Percentiles rank a stretch among this genome's conserved stretches.
phyloP scores from a whole-genome alignment of 2,329 filamentous ascomycete species.

The Penicillium sp. region DNA sequence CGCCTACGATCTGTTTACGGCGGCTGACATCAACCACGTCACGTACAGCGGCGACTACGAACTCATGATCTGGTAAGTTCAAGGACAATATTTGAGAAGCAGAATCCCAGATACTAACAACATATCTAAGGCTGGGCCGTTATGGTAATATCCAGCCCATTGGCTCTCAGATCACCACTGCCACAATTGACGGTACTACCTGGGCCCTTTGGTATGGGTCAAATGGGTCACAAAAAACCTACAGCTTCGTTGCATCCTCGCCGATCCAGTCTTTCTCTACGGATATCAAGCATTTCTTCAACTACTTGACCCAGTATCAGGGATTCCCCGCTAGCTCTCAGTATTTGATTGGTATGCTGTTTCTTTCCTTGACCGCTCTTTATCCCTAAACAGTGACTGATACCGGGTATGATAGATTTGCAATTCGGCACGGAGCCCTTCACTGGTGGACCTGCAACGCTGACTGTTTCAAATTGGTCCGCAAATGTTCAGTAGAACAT shows the following conservation, averaged over 20 bases:
- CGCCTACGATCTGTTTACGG: slow-evolving; percentile 62
- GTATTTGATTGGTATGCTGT: slow-evolving; percentile 46
- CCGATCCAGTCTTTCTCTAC: slow-evolving; percentile 55
- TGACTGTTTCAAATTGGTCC: slow-evolving; percentile 25
- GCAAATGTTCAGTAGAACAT: slow-evolving; percentile 13
- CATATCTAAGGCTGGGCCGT: neutral
- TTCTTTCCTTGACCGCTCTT: no score
- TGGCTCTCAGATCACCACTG: slow-evolving; percentile 55
- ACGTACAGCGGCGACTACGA: slow-evolving; percentile 56
- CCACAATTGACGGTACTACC: slow-evolving; percentile 53
- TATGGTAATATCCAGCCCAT: slow-evolving; percentile 56
- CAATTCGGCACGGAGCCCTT: slow-evolving; percentile 62
- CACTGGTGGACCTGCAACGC: slow-evolving; percentile 52
- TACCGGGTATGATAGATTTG: slow-evolving; percentile 14
- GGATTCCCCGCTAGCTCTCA: slow-evolving; percentile 52
- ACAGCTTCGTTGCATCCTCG: slow-evolving; percentile 56
- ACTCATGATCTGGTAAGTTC: slow-evolving; percentile 62
- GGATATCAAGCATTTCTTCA: slow-evolving; percentile 61
- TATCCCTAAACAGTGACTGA: neutral
- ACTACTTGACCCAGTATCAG: slow-evolving; percentile 55
- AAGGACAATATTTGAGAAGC: slow-evolving; percentile 35
- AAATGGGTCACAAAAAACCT: slow-evolving; percentile 59
- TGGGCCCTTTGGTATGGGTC: slow-evolving; percentile 63
- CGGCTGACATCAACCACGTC: slow-evolving; percentile 42
- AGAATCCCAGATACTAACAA: neutral